Conservation (phyloP, 345 rosid species). For the Theobroma cacao region DNA sequence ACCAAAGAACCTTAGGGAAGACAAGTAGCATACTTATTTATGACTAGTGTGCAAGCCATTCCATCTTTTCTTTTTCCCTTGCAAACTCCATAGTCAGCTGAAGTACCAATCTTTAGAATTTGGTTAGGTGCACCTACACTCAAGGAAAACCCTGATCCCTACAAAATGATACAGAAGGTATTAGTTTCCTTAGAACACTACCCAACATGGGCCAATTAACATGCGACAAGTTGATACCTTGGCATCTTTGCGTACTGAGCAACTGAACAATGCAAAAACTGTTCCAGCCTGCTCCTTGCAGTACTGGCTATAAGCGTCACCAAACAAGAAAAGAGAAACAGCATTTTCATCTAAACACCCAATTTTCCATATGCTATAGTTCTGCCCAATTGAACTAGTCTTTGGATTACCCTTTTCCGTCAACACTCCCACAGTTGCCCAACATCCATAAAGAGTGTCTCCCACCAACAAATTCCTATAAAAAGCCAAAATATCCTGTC, state of each 20-base stretch:
- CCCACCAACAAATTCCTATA: conserved; percentile 71
- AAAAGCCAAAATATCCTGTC: conserved; percentile 14
- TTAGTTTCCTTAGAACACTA: not conserved
- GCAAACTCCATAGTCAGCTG: conserved; percentile 88
- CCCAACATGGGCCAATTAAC: not conserved
- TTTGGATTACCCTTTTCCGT: conserved; percentile 70
- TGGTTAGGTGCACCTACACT: conserved; percentile 63
- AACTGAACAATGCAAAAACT: conserved; percentile 72
- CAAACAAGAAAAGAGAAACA: conserved; percentile 82
- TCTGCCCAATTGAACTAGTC: conserved; percentile 77
- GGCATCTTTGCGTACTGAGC: conserved; percentile 60
- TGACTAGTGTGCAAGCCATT: conserved; percentile 55
- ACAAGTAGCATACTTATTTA: conserved; percentile 60
- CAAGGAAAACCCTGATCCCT: conserved; percentile 76
- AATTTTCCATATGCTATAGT: conserved; percentile 69
- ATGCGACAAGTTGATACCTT: conserved; percentile 36
- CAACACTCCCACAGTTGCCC: conserved; percentile 88
- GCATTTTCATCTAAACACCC: conserved; percentile 61
- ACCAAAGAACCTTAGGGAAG: not conserved
- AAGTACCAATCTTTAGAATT: conserved; percentile 72
- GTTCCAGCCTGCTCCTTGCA: conserved; percentile 61
- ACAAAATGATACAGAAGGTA: conserved; percentile 18
- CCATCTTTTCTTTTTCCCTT: conserved; percentile 79
- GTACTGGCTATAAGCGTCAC: conserved; percentile 70
- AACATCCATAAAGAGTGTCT: conserved; percentile 74